Evolutionary conservation across 768 basidiomycete species (phyloP).

Genomic region (Mycena crocata): DNA sequence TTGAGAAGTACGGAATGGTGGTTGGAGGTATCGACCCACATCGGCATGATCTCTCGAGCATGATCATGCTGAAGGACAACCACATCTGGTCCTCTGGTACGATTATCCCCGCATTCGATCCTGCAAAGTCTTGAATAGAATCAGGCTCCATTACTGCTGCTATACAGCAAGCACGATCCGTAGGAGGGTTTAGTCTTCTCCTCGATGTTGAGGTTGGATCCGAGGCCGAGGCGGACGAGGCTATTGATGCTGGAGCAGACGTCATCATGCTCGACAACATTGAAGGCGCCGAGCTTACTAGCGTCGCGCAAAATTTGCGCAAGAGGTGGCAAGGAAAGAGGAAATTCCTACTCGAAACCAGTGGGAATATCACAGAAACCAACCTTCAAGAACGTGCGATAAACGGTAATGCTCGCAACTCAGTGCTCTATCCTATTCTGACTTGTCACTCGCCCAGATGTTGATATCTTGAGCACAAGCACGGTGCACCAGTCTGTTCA

Average conservation of each 20-base stretch:
- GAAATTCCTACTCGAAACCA: slow-evolving; percentile 92
- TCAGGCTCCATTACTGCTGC: slow-evolving; percentile 92
- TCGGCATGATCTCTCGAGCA: slow-evolving; percentile 95
- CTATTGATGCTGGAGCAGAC: slow-evolving; percentile 96
- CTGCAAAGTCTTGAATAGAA: slow-evolving; percentile 17
- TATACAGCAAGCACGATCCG: slow-evolving; percentile 84
- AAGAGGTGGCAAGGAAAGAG: slow-evolving; percentile 83
- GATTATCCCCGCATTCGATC: slow-evolving; percentile 29
- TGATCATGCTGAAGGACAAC: slow-evolving; percentile 99
- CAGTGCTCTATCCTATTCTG: neutral
- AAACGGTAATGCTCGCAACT: slow-evolving; percentile 68
- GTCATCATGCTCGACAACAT: slow-evolving; percentile 97
- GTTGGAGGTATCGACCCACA: slow-evolving; percentile 97
- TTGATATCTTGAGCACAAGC: slow-evolving; percentile 95
- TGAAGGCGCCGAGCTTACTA: slow-evolving; percentile 77
- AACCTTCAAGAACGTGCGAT: slow-evolving; percentile 86
- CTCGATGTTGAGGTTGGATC: slow-evolving; percentile 95
- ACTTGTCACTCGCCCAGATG: slow-evolving; percentile 61
- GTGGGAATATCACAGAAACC: slow-evolving; percentile 92
- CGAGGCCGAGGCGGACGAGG: slow-evolving; percentile 93
- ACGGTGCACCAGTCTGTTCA: slow-evolving; percentile 91
- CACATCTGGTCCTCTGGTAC: slow-evolving; percentile 97
- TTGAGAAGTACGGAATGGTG: slow-evolving; percentile 99
- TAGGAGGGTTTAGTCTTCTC: slow-evolving; percentile 91
- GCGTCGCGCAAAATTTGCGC: slow-evolving; percentile 76